Base-by-base conservation (phyloP, 2,329 filamentous ascomycete genomes). In the Arthrobotrys sinensis region DNA sequence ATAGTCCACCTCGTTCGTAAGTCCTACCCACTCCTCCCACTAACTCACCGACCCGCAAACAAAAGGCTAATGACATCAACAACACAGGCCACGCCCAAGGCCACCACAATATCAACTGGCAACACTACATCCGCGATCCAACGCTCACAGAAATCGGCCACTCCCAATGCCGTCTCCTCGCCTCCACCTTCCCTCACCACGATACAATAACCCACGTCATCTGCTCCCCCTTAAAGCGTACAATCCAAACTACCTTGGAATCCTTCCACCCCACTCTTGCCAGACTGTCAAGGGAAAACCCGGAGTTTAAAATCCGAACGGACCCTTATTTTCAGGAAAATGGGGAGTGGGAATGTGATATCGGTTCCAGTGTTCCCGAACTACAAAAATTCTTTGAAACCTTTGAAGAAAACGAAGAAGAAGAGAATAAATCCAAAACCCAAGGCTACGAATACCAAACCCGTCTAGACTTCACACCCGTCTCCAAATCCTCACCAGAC, bases 241-340 rank as follows among this genome's bases (percentile, higher is more conserved):
- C 83, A 2, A 80, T 84, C 52, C 83, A 84, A 71, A 84, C 83
- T 8, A 83, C 83, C 3, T 78, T 80, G 5, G 71, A 84, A 14
- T 83, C 82, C 0, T 83, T 82, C 76, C 16, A 62, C 36, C 75
- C 75, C 48, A 69, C 81, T 38, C 40, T 82, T 80, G 1, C 81
- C 81, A 2, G 67, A 80, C n/a, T 78, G 62, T 24, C 57, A 4
- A 12, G 19, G 14, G 12, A 21, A 12, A 79, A 80, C 71, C 2
- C 80, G 81, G 16, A 81, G 65, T 81, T 81, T 14, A 76, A 75
- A 48, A 52, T 84, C 52, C 77, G 82, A 50, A 71, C 80, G 10
- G 70, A 84, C 6, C 82, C 83, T 0, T 80, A 83, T 53, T 81
- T 83, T 8, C 84, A 84, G 48, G 83, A 84, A 67, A 81, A 80